Base-by-base conservation (phyloP, 2,329 filamentous ascomycete genomes). In the Beauveria sp. region DNA sequence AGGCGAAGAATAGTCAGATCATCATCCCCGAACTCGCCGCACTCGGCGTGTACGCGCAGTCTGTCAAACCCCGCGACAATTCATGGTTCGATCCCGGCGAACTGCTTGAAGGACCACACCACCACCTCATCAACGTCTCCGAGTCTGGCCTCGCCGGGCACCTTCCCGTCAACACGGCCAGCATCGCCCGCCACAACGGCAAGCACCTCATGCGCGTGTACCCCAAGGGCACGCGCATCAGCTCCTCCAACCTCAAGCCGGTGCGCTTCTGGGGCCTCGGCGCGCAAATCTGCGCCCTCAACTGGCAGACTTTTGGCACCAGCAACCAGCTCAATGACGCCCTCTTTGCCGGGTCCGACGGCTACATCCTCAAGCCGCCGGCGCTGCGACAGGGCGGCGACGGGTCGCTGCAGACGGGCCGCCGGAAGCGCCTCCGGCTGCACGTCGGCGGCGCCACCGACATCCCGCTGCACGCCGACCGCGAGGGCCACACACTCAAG, bases 71-170 rank as follows among this genome's bases (percentile, higher is more conserved):
- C 0, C 73, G 74, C 60, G 81, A 89, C 71, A 83, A 86, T 66
- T 86, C 84, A 0, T 89, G 86, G 86, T 88, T 80, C 68, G 80
- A 84, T 20, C 67, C 74, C 3, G 77, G 74, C 3, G 65, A 72
- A 18, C 71, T 82, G 28, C 68, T 77, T 69, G 84, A 88, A 61
- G 82, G 79, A 0, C 85, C 85, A 38, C 83, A 86, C 63, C 82
- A 87, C 67, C 85, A 87, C 62, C 80, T 87, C 64, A 86, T 88
- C 78, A 89, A 90, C 67, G 80, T 89, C 3, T 89, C 86, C 2
- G 86, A 89, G 70, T 81, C 79, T 1, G 84, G 83, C 0, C 74
- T 89, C 1, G 72, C 76, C 3, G 68, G 75, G 1, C 78, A 85
- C 60, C 73, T 88, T 61, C 79, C 81, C 1, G 70, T 69, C 1